These are phyloP conservation scores for Claviceps citrina DNA, from an alignment of 2,329 filamentous ascomycete species.

Conservation along the genomic window DNA sequence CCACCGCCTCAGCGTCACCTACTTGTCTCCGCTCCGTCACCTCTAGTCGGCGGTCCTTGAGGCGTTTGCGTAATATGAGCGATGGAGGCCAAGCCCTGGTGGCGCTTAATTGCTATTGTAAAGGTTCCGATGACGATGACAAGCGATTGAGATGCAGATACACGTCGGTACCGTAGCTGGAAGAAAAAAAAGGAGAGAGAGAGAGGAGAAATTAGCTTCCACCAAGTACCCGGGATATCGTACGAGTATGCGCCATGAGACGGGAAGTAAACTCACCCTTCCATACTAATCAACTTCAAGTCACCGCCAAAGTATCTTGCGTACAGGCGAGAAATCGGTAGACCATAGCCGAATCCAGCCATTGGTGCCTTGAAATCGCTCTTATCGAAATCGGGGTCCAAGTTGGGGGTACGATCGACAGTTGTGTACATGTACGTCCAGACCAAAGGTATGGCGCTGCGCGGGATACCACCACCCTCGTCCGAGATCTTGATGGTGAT, in stretches of 20 bases:
- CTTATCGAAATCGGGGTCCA: conserved; percentile 97
- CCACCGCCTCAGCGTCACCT: conserved; percentile 67
- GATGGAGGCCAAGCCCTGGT: conserved; percentile 20
- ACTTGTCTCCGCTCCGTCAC: conserved; percentile 80
- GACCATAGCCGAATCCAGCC: conserved; percentile 95
- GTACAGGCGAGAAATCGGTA: conserved; percentile 88
- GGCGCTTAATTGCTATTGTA: conserved; percentile 73
- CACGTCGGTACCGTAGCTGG: conserved; percentile 90
- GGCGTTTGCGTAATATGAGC: conserved; percentile 43
- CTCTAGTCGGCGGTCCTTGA: conserved; percentile 49
- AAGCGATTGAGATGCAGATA: conserved; percentile 95
- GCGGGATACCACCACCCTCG: conserved; percentile 87
- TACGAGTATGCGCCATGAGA: conserved; percentile 6
- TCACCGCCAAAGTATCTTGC: conserved; percentile 96
- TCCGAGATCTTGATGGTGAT: conserved; percentile 98
- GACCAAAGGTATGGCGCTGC: conserved; percentile 87
- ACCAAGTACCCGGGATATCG: background rate
- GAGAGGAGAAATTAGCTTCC: conserved; percentile 8
- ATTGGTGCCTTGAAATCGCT: conserved; percentile 98
- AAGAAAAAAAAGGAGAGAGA: background rate
- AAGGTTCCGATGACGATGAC: conserved; percentile 85
- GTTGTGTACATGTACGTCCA: conserved; percentile 99
- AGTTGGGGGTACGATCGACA: conserved; percentile 82
- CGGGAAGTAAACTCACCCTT: conserved; percentile 52
- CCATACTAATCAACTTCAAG: conserved; percentile 96